These are phyloP conservation scores for Picochlorum sp. DNA, from an alignment of 139 green algal genomes.

Conservation along the genomic window DNA sequence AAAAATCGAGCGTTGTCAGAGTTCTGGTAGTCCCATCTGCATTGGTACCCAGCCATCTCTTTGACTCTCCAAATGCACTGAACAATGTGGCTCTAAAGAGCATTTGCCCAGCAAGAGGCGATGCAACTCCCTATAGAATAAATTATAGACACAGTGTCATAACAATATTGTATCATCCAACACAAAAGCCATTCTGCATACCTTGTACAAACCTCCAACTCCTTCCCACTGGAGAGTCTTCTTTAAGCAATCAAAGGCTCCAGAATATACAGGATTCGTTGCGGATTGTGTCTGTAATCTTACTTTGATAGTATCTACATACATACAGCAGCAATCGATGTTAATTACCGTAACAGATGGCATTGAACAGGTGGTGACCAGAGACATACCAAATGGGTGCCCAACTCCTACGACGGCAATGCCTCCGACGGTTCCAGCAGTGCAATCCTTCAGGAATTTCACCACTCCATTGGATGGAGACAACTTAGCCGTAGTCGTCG, in stretches of 20 bases:
- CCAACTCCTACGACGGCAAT: conserved; percentile 81
- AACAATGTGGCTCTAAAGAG: conserved; percentile 87
- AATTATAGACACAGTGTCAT: background rate
- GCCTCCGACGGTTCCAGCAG: conserved; percentile 45
- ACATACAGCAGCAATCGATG: background rate
- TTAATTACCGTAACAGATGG: too few relatives aligned
- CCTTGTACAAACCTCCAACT: conserved; percentile 82
- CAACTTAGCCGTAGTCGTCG: background rate
- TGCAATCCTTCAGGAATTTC: conserved; percentile 30
- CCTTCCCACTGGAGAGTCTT: conserved; percentile 91
- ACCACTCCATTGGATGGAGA: conserved; percentile 7
- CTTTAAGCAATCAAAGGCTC: conserved; percentile 75
- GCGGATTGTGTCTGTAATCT: conserved; percentile 79
- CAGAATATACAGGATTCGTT: conserved; percentile 82
- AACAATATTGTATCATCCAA: background rate
- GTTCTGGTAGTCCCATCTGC: conserved; percentile 51
- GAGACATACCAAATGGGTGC: conserved; percentile 61
- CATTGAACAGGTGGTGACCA: background rate
- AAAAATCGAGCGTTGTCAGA: conserved; percentile 53
- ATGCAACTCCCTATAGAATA: conserved; percentile 66
- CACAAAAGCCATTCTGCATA: conserved; percentile 14
- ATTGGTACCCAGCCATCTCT: conserved; percentile 74
- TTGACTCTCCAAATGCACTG: conserved; percentile 67
- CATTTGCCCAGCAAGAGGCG: conserved; percentile 88
- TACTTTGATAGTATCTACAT: conserved; percentile 81